A percentile compares a stretch with the other conserved stretches of the same genome.
phyloP scores from a whole-genome alignment of 2,329 filamentous ascomycete species.

The Trichoderma koningii region DNA sequence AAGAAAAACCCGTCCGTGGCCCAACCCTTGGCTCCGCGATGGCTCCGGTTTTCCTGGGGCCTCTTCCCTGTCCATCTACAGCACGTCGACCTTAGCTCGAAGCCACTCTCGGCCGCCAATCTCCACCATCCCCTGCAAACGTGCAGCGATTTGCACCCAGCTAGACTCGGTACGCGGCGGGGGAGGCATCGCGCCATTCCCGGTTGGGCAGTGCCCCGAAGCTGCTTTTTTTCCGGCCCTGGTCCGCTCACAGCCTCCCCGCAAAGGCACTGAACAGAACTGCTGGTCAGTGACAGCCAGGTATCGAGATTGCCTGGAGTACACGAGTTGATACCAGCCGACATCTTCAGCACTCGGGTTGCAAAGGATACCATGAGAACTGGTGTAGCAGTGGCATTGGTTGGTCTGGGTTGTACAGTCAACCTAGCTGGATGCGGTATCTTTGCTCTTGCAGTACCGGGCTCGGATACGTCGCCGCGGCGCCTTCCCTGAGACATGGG shows the following conservation, averaged over 20 bases:
- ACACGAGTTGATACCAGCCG: too few species aligned
- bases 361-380: slow-evolving; percentile 1
- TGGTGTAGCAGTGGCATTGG: neutral
- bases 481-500: neutral
- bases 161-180: slow-evolving; percentile 15
- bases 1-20: neutral
- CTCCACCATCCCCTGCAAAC: slow-evolving; percentile 19
- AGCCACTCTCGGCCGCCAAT: slow-evolving; percentile 20
- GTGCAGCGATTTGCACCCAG: slow-evolving; percentile 26
- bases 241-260: slow-evolving; percentile 13
- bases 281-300: too few species aligned
- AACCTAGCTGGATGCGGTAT: neutral
- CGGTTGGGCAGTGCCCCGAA: slow-evolving; percentile 15
- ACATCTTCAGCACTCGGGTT: too few species aligned
- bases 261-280: slow-evolving; percentile 4
- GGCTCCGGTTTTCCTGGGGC: slow-evolving; percentile 3
- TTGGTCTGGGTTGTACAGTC: neutral
- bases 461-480: slow-evolving; percentile 4
- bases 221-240: slow-evolving; percentile 1
- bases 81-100: neutral
- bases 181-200: slow-evolving; percentile 21
- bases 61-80: slow-evolving; percentile 15
- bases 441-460: slow-evolving; percentile 12
- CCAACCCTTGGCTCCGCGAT: neutral
- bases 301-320: too few species aligned